phyloP scores from a whole-genome alignment of 441 rosid genomes.

The Bruguiera hainesii region DNA sequence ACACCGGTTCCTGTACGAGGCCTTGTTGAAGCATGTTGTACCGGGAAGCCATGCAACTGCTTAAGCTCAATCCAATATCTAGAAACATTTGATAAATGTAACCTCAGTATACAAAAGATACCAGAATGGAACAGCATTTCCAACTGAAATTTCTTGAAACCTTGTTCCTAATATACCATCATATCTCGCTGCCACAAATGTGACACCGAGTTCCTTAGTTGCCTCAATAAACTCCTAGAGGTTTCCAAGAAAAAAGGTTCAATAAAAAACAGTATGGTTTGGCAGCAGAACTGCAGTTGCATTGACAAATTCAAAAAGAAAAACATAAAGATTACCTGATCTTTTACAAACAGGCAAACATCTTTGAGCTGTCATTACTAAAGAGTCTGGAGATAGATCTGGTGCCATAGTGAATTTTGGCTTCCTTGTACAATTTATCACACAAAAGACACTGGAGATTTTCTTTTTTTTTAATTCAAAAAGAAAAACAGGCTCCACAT shows the following conservation, averaged over 20 bases:
- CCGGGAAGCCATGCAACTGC: conserved; percentile 34
- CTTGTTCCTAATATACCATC: conserved; percentile 89
- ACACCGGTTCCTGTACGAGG: conserved; percentile 51
- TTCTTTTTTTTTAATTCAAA: background rate
- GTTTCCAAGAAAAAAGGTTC: background rate
- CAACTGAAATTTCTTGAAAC: conserved; percentile 78
- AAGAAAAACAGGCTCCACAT: no score
- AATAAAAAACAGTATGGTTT: background rate
- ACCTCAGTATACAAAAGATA: conserved; percentile 20
- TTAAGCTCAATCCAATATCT: conserved; percentile 1
- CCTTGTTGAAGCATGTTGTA: conserved; percentile 79
- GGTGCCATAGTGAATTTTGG: conserved; percentile 55
- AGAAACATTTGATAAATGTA: background rate
- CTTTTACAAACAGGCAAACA: conserved; percentile 56
- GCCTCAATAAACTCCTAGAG: conserved; percentile 76
- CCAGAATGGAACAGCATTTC: conserved; percentile 78
- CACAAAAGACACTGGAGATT: background rate
- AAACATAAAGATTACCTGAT: conserved; percentile 45
- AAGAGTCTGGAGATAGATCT: conserved; percentile 78
- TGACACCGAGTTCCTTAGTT: conserved; percentile 66
- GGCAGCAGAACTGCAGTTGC: no score
- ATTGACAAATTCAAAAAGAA: background rate
- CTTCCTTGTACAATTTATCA: conserved; percentile 36
- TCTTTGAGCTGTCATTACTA: conserved; percentile 54
- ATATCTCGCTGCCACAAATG: conserved; percentile 68